Conservation (phyloP, 129 eudicot genomes). For the Sambucus nigra region DNA sequence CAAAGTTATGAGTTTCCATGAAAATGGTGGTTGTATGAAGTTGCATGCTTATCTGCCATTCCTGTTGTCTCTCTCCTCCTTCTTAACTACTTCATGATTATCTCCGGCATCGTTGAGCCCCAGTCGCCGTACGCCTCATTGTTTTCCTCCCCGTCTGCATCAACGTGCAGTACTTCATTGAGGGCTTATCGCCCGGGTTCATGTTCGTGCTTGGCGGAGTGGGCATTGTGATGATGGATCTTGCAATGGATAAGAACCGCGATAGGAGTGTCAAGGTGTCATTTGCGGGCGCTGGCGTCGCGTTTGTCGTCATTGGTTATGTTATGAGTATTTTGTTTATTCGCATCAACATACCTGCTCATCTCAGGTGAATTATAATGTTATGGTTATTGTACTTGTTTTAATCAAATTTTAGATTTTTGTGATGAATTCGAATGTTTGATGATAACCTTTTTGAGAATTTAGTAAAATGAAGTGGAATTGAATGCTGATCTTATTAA, state of each 20-base stretch:
- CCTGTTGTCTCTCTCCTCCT: conserved; percentile 70
- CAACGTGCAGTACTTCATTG: conserved; percentile 90
- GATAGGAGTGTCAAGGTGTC: conserved; percentile 63
- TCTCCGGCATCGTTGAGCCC: conserved; percentile 95
- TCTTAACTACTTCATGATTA: conserved; percentile 88
- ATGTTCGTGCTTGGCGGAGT: conserved; percentile 87
- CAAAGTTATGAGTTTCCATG: too few species aligned
- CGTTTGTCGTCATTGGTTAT: conserved; percentile 53
- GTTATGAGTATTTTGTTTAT: conserved; percentile 92
- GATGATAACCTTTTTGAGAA: not conserved
- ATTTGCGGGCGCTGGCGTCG: conserved; percentile 50
- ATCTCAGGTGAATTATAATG: conserved; percentile 19
- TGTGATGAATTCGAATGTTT: not conserved
- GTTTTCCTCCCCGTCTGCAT: conserved; percentile 85
- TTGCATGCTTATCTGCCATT: too few species aligned
- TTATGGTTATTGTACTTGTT: not conserved
- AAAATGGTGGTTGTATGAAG: too few species aligned
- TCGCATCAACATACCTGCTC: conserved; percentile 88
- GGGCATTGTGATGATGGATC: conserved; percentile 71
- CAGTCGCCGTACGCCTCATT: conserved; percentile 75
- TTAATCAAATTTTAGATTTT: not conserved
- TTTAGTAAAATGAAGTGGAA: not conserved
- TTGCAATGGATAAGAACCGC: conserved; percentile 49
- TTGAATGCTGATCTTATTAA: too few species aligned
- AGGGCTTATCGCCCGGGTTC: conserved; percentile 73